phyloP scores from a whole-genome alignment of 2,329 filamentous ascomycete species.

The Aspergillus sergii region DNA sequence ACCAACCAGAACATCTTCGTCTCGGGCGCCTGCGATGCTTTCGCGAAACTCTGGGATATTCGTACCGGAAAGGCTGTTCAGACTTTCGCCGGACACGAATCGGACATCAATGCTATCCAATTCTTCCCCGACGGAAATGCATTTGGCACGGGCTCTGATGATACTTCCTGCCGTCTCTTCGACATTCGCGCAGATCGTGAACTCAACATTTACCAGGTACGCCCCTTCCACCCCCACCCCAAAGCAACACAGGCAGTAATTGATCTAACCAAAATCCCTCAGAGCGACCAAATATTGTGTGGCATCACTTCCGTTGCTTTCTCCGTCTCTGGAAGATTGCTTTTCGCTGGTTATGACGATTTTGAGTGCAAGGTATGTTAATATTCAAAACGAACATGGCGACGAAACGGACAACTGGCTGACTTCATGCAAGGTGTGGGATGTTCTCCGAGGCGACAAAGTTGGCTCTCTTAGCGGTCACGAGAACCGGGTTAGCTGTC shows the following conservation, averaged over 20 bases:
- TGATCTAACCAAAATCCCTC: slow-evolving; percentile 8
- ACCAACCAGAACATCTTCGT: slow-evolving; percentile 99
- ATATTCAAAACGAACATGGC: not conserved
- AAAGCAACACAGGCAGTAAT: not conserved
- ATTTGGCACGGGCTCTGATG: slow-evolving; percentile 96
- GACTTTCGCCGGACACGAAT: slow-evolving; percentile 97
- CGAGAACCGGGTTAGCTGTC: slow-evolving; percentile 97
- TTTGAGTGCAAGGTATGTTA: slow-evolving; percentile 95
- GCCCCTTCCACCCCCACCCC: slow-evolving; percentile 26
- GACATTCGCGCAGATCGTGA: slow-evolving; percentile 94
- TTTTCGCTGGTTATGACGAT: slow-evolving; percentile 98
- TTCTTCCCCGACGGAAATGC: slow-evolving; percentile 99
- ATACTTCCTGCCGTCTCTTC: slow-evolving; percentile 95
- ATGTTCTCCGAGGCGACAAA: slow-evolving; percentile 93
- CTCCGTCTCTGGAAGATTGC: slow-evolving; percentile 89
- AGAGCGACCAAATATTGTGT: slow-evolving; percentile 97
- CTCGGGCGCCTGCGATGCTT: slow-evolving; percentile 97
- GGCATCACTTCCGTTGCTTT: slow-evolving; percentile 98
- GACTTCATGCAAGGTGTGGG: slow-evolving; percentile 76
- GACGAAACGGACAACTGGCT: slow-evolving; percentile 7
- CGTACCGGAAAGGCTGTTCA: slow-evolving; percentile 97
- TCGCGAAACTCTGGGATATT: slow-evolving; percentile 98
- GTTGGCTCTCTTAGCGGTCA: slow-evolving; percentile 95
- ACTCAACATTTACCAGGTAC: slow-evolving; percentile 68
- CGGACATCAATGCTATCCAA: slow-evolving; percentile 98